Conservation (phyloP, 345 rosid species). For the Acer campestre region DNA sequence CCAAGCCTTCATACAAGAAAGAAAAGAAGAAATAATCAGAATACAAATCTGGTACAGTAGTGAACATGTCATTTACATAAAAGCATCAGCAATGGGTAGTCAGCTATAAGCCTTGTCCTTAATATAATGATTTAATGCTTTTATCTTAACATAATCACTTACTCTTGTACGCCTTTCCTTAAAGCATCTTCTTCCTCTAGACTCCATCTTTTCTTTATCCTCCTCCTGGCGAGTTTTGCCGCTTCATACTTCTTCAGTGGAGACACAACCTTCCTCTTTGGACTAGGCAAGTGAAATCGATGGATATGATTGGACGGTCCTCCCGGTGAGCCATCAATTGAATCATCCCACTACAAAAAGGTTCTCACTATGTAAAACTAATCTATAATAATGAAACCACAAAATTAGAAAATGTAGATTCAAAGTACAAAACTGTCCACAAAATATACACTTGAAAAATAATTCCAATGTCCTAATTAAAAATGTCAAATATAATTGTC, state of each 20-base stretch:
- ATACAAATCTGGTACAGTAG: not conserved
- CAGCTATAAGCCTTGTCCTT: too few species aligned
- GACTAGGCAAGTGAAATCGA: slow-evolving; percentile 27
- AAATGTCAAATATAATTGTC: not conserved
- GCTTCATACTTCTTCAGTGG: slow-evolving; percentile 29
- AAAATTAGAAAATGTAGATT: not conserved
- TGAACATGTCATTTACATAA: too few species aligned
- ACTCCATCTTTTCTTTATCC: slow-evolving; percentile 46
- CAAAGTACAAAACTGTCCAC: not conserved
- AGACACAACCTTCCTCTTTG: slow-evolving; percentile 26
- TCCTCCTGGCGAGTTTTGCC: slow-evolving; percentile 28
- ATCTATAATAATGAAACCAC: not conserved
- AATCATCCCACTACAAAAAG: slow-evolving; percentile 53
- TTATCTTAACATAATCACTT: slow-evolving; percentile 11
- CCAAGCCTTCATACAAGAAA: slow-evolving; percentile 44
- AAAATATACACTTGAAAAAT: not conserved
- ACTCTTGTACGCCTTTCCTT: slow-evolving; percentile 41
- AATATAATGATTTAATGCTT: not conserved
- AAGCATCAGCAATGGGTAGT: too few species aligned
- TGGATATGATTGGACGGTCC: slow-evolving; percentile 9
- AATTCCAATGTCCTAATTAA: not conserved
- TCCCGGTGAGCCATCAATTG: slow-evolving; percentile 39
- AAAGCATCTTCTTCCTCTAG: slow-evolving; percentile 59
- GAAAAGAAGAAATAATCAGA: not conserved
- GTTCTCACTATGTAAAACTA: not conserved